A percentile compares a stretch with the other conserved stretches of the same genome.
phyloP scores from a whole-genome alignment of 257 asterid genomes.

The Verbascum thapsus region DNA sequence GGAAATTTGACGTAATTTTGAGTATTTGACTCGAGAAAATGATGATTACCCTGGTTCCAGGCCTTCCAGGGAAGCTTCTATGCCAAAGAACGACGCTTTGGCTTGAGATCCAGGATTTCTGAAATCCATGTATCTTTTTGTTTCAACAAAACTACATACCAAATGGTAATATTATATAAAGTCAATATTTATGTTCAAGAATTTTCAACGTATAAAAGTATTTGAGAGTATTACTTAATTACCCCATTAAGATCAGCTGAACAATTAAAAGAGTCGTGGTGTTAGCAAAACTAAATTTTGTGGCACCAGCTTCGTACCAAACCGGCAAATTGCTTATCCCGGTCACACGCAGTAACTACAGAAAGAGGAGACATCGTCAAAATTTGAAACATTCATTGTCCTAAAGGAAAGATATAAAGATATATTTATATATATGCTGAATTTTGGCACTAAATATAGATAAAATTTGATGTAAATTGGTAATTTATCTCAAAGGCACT shows the following conservation, averaged over 20 bases:
- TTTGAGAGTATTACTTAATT: slow-evolving; percentile 20
- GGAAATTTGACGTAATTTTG: no score
- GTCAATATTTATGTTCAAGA: not conserved
- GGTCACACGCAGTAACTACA: slow-evolving; percentile 75
- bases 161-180: not conserved
- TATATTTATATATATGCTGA: not conserved
- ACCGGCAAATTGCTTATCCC: slow-evolving; percentile 74
- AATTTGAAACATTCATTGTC: no score
- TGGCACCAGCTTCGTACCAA: slow-evolving; percentile 95
- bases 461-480: no score
- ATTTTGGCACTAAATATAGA: no score
- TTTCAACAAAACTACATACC: slow-evolving; percentile 68
- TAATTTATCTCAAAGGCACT: no score
- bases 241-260: slow-evolving; percentile 92
- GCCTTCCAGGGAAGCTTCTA: slow-evolving; percentile 81
- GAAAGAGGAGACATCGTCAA: slow-evolving; percentile 1
- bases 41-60: slow-evolving; percentile 77
- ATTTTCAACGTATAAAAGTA: not conserved
- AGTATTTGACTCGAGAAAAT: not conserved
- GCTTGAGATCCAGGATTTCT: slow-evolving; percentile 85
- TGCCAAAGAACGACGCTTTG: slow-evolving; percentile 68
- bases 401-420: not conserved
- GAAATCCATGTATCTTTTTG: slow-evolving; percentile 88
- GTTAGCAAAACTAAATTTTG: slow-evolving; percentile 71
- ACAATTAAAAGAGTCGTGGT: slow-evolving; percentile 65